Evolutionary conservation across 2,329 filamentous ascomycete species (phyloP), one percentile per base, ranked within the genome.

Genomic region (Fusarium acutatum): DNA sequence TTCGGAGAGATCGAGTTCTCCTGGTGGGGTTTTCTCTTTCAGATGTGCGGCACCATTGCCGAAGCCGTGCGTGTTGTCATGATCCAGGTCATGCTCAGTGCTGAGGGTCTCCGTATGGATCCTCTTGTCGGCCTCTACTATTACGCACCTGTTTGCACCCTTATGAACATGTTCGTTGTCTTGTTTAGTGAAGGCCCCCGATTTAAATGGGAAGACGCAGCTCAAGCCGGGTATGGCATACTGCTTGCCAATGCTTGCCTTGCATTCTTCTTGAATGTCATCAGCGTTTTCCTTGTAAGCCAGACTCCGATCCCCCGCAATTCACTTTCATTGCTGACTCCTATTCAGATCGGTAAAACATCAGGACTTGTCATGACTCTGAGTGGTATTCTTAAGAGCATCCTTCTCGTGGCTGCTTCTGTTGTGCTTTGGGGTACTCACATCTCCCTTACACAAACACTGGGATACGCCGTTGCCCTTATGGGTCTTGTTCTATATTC

Each of bases 91-190:
- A 87, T 97, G 77, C 89, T 97, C 58, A 93, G 91, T 79, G 91
- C 88, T 38, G 88, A 92, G 57, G 93, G 94, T 49, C 82, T 93
- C 84, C 94, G 94, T 86, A 96, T 97, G 94, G 93, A 96, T 79
- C 94, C 94, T 40, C 88, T 97, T 40, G 94, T 96, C 70, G 94
- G 93, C 37, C 88, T 97, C 28, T 97, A 97, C 87, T 97, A 97
- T 86, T 97, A 94, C 80, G 94, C 94, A 2, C 94, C 94, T 10
- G 91, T 94, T 54, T 97, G 94, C 83, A 93, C 93, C 54, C 83
- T 92, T 77, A 94, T 95, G 91, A 97, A 97, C 84, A 85, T 92
- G 63, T 76, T 92, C 41, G 90, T 94, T 38, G 90, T 92, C 69
- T 81, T 94, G 65, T 85, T 93, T 75, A 85, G 90, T n/a, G 94